Evolutionary conservation across 2,329 filamentous ascomycete genomes (phyloP), one percentile per base, ranked within the genome.

Genomic region (Akanthomyces dipterigenus): DNA sequence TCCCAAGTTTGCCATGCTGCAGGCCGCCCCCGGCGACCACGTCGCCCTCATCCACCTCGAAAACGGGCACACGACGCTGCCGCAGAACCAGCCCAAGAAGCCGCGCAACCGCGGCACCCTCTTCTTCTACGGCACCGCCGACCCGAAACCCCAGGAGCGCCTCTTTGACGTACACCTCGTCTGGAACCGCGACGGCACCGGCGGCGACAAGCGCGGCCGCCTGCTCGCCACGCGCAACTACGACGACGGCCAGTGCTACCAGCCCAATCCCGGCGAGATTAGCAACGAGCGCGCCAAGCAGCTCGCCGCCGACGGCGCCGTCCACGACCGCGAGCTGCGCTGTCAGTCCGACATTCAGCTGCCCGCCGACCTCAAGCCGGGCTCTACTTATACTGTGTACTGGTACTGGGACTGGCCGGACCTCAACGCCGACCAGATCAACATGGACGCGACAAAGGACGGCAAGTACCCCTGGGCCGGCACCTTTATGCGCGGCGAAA

Each of bases 381-480:
- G 86, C 49, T 82, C 86, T 34, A 81, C 82, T 31, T 90, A 93
- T 72, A 93, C 91, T 3, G 76, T 96, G 56, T 96, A 96, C 79
- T 98, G 93, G 93, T 88, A 97, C 50, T 98, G 95, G 95, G 89
- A 96, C 73, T 99, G 92, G 91, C 88, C 88, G 3, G 87, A 84
- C 16, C 78, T 85, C 70, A 74, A 77, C 68, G 68, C 69, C 43
- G 73, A 71, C 64, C 73, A 70, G 65, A 75, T 72, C 63, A 74
- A 82, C 65, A 67, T 74, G 40, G 70, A 73, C 18, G 70, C 68
- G 22, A 77, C 75, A 51, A 70, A 70, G 63, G 65, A 75, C 64
- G 76, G 79, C 31, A 71, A 73, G 61, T 80, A 74, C 62, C 74
- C 76, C 14, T 76, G 74, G 74, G 73, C 73, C 3, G 74, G 74